Evolutionary conservation across 2,329 filamentous ascomycete species (phyloP).

Genomic region (Calonectria honghensis): DNA sequence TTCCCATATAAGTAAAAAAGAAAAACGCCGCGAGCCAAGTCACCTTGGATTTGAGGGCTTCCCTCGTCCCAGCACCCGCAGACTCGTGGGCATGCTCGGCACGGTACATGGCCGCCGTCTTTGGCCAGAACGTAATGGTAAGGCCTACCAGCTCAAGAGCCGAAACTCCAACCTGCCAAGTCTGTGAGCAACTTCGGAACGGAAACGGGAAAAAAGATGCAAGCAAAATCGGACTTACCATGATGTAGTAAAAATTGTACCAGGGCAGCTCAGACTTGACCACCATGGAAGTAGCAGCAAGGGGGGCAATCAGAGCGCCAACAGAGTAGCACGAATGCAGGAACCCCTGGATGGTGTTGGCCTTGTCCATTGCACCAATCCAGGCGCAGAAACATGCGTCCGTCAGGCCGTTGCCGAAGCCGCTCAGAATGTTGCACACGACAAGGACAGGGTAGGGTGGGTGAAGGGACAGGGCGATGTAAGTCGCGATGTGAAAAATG

Average conservation of each 20-base stretch:
- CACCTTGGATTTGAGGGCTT: slow-evolving; percentile 67
- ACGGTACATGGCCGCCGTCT: slow-evolving; percentile 73
- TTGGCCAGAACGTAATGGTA: slow-evolving; percentile 74
- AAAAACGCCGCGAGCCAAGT: slow-evolving; percentile 82
- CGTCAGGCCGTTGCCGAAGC: slow-evolving; percentile 80
- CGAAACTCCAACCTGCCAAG: slow-evolving; percentile 64
- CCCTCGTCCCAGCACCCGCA: slow-evolving; percentile 58
- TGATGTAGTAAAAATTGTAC: slow-evolving; percentile 83
- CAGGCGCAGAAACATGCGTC: slow-evolving; percentile 71
- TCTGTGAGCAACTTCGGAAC: slow-evolving; percentile 18
- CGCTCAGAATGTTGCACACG: slow-evolving; percentile 77
- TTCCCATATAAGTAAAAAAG: slow-evolving; percentile 83
- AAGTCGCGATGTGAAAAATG: slow-evolving; percentile 76
- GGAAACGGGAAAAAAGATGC: background rate
- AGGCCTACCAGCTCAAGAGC: slow-evolving; percentile 73
- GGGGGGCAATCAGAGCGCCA: slow-evolving; percentile 77
- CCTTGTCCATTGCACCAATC: slow-evolving; percentile 79
- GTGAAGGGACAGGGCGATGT: slow-evolving; percentile 75
- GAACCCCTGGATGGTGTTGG: slow-evolving; percentile 80
- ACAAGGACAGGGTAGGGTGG: slow-evolving; percentile 80
- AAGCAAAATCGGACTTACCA: slow-evolving; percentile 68
- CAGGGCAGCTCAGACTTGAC: slow-evolving; percentile 75
- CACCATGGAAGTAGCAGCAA: slow-evolving; percentile 81
- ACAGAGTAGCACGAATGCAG: slow-evolving; percentile 80
- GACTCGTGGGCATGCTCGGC: slow-evolving; percentile 58